Evolutionary conservation across 441 rosid genomes (phyloP).

Genomic region (Gossypium davidsonii): DNA sequence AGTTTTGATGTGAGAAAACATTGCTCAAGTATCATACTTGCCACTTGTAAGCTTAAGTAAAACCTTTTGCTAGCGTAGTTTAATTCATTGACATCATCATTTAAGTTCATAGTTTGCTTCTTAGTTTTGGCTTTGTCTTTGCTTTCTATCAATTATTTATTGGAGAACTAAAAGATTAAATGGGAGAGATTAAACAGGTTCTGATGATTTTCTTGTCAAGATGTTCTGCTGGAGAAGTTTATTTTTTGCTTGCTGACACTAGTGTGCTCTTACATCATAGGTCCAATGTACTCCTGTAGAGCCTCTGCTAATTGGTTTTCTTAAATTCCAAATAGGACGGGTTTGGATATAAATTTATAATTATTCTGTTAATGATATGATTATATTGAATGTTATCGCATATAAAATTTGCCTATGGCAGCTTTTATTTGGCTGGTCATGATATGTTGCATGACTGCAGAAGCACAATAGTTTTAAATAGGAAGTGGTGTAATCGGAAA

Average conservation of each 20-base stretch:
- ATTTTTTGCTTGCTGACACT: not conserved
- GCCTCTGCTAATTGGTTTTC: not conserved
- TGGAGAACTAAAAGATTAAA: not conserved
- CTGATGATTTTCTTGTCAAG: not conserved
- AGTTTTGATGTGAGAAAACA: not conserved
- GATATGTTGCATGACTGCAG: not conserved
- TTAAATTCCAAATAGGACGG: not conserved
- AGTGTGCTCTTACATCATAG: not conserved
- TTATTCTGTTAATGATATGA: not conserved
- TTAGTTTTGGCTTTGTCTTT: not conserved
- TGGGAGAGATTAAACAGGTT: not conserved
- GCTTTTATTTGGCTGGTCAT: not conserved
- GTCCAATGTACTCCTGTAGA: not conserved
- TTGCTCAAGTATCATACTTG: not conserved
- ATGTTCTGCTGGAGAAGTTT: not conserved
- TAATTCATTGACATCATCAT: not conserved
- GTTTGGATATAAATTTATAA: not conserved
- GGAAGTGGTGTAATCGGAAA: not conserved
- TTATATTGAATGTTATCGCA: not conserved
- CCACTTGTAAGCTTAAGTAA: not conserved
- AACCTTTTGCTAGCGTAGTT: not conserved
- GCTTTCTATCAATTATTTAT: not conserved
- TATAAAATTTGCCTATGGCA: not conserved
- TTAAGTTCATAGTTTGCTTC: not conserved
- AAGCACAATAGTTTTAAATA: not conserved